Evolutionary conservation across 208 protist genomes (phyloP), one percentile per base, ranked within the genome.

Genomic region (Acanthamoeba royreba): DNA sequence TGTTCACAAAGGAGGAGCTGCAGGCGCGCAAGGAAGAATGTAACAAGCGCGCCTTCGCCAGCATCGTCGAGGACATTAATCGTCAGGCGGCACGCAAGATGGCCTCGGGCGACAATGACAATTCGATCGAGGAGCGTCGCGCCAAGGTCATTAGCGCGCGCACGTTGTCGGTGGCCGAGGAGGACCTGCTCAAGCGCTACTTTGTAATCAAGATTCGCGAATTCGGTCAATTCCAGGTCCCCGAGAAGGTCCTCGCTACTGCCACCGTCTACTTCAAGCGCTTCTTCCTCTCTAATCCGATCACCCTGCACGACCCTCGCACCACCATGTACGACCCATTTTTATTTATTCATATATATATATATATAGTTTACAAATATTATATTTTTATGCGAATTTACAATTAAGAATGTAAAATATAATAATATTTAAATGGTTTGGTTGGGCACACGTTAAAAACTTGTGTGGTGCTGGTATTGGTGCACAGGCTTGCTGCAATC

Each of bases 261-360:
- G 77, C 77, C 43, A 86, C 46, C 43, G 55, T 55, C 77, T 86
- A 86, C 77, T 86, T 86, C 46, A 86, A 53, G 17, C 77, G 77
- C 42, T 86, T 58, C 77, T 86, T 86, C 77, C 46, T 86, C 19
- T 58, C 42, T 3, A 49, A 86, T 38, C 31, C 77, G 25, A 86
- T 86, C 25, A 86, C 77, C 22, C 77, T 55, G 13, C 77, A 86
- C 46, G 42, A 49, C 77, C 77, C 55, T 19, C 42, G 46, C 47
- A 38, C 47, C 77, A 86, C 55, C 77, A 86, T 86, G 77, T 86
- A 86, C 8, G 63, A n/a, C n/a, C n/a, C n/a, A n/a, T n/a, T n/a
- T n/a, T n/a, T n/a, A n/a, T n/a, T n/a, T n/a, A n/a, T 77, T 77
- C 25, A 4, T 45, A n/a, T n/a, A 43, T 9, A 43, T 77, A 2